These are phyloP conservation scores for Chaetomium sp. DNA, from an alignment of 2,329 filamentous ascomycete genomes.

Conservation along the genomic window DNA sequence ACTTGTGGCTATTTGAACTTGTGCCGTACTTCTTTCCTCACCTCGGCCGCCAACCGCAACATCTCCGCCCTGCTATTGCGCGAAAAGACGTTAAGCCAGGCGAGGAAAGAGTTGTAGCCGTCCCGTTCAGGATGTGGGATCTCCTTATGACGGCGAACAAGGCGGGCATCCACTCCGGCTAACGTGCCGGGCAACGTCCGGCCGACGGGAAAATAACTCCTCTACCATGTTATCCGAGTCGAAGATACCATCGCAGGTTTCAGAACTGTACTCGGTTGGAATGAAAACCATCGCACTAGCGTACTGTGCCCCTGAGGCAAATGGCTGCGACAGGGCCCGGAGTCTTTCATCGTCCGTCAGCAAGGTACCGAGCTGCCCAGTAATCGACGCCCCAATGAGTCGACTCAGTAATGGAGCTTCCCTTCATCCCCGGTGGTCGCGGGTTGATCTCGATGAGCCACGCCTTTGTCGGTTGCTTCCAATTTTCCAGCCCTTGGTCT, in stretches of 20 bases:
- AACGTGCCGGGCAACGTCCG: background rate
- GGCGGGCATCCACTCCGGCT: background rate
- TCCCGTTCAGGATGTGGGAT: background rate
- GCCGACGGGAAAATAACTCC: background rate
- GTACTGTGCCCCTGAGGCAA: background rate
- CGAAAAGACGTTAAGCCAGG: background rate
- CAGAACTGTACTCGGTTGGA: background rate
- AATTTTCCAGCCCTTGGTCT: background rate
- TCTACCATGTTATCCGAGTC: background rate
- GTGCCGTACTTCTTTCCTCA: background rate
- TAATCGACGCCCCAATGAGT: slow-evolving; percentile 1
- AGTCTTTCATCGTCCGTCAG: background rate
- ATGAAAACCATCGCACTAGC: background rate
- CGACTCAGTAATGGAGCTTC: background rate
- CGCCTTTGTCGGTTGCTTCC: background rate
- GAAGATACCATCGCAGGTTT: background rate
- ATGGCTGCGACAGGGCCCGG: background rate
- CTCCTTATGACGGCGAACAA: background rate
- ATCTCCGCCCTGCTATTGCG: background rate
- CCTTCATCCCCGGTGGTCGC: background rate
- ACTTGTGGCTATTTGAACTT: background rate
- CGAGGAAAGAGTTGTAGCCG: background rate
- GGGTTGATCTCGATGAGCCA: slow-evolving; percentile 7
- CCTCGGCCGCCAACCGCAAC: background rate
- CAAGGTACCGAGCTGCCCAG: background rate